Evolutionary conservation across 1,284 basidiomycete genomes (phyloP).

Genomic region (Mycena sp.): DNA sequence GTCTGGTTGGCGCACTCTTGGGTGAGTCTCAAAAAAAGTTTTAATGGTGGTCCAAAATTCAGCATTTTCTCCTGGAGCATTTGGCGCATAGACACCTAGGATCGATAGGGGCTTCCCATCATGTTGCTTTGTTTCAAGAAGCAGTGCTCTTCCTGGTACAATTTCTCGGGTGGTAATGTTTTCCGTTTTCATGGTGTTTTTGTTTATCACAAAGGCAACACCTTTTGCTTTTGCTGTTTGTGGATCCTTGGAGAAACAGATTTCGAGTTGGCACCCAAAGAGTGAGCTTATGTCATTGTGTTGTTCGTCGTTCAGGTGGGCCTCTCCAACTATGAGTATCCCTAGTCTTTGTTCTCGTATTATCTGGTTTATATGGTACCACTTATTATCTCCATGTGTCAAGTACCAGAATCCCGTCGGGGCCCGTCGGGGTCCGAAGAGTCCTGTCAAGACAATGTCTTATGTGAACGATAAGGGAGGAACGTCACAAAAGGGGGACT

Average conservation of each 20-base stretch:
- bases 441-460: no score
- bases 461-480: no score
- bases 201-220: conserved; percentile 24
- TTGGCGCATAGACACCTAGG: conserved; percentile 35
- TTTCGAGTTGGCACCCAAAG: neutral
- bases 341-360: neutral
- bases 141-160: conserved; percentile 1
- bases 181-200: neutral
- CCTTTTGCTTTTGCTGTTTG: neutral
- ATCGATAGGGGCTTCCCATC: neutral
- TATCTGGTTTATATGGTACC: neutral
- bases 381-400: no score
- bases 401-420: no score
- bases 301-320: conserved; percentile 1
- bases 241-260: neutral
- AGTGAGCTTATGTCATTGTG: neutral
- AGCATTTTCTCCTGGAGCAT: no score
- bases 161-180: neutral
- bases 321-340: neutral
- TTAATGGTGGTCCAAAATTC: neutral
- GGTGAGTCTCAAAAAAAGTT: neutral
- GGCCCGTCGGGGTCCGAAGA: no score
- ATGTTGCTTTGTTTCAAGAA: neutral
- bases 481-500: no score
- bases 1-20: conserved; percentile 2